Conservation (phyloP, 768 basidiomycete species). For the Tylopilus intermedius region DNA sequence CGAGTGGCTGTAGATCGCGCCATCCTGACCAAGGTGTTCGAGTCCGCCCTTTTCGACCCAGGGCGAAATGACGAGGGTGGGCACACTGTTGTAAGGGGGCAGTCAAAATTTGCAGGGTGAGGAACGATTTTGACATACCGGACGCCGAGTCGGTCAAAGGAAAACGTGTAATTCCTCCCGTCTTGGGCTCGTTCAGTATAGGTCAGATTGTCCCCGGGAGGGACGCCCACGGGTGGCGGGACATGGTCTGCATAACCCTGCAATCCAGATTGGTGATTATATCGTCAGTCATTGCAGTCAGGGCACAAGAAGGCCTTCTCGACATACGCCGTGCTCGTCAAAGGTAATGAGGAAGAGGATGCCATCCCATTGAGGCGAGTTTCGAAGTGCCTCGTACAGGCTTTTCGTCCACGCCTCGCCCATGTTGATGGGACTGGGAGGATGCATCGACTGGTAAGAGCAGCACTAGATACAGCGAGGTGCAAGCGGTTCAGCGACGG, state of each 20-base stretch:
- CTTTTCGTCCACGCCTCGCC: constrained; percentile 23
- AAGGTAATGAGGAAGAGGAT: constrained; percentile 22
- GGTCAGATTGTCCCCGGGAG: constrained; percentile 21
- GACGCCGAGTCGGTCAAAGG: constrained; percentile 22
- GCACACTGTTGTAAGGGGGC: constrained; percentile 7
- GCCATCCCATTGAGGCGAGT: constrained; percentile 22
- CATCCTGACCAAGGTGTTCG: constrained; percentile 6
- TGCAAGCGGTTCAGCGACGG: background rate
- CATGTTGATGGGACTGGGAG: constrained; percentile 23
- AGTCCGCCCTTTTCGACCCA: constrained; percentile 22
- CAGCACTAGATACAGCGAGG: constrained; percentile 15
- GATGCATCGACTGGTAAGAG: constrained; percentile 24
- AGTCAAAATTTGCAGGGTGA: background rate
- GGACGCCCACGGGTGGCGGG: constrained; percentile 18
- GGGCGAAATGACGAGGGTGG: constrained; percentile 21
- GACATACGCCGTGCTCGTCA: constrained; percentile 25
- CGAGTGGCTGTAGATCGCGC: constrained; percentile 19
- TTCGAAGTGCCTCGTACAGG: constrained; percentile 22
- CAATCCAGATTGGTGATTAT: background rate
- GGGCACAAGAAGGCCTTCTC: background rate
- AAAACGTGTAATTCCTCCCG: constrained; percentile 17
- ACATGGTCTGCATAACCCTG: constrained; percentile 26
- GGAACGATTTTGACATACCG: constrained; percentile 8
- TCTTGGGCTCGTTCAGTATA: constrained; percentile 21
- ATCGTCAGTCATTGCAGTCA: background rate